Evolutionary conservation across 768 basidiomycete species (phyloP), one percentile per base, ranked within the genome.

Genomic region (Boletus rubropictus): DNA sequence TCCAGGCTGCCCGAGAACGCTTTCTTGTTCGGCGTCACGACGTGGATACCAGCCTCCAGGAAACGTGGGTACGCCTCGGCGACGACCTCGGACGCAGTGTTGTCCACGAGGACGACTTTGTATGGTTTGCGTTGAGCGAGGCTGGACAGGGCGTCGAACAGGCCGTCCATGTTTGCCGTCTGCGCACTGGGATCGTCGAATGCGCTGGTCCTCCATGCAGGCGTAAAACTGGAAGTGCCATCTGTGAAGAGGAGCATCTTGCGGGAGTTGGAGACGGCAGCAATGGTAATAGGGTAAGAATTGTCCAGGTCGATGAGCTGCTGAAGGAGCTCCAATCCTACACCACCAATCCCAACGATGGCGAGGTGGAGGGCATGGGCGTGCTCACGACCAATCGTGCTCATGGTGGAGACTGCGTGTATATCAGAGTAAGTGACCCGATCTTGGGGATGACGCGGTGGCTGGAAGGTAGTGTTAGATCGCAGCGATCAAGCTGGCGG

Each of bases 1-100:
- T 54, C 57, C 24, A 82, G 69, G 17, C 80, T 72, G 0, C 86
- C 84, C 12, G 91, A 94, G 62, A 84, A 91, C 1, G 88, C 96
- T 69, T 97, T 98, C 69, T 99, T 99, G 76, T 98, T 99, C 14
- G 96, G 95, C 1, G 96, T 99, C 38, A 95, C 81, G 57, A 99
- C 81, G 60, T 84, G 79, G 49, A 98, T 78, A 3, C 94, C 93
- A 4, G 77, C 77, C 41, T 72, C 70, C 36, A 98, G 69, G 70
- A 93, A 86, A 31, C 70, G 68, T 0, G 96, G 91, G 66, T 98
- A 99, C 44, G 84, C 59, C 20, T 72, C 71, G 2, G 95, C 94
- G 17, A 98, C 79, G 12, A 72, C 74, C 32, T 90, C 85, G 28
- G 88, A 85, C 1, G 92, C 87, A 0, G 96, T 97, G 64, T 93